A percentile compares a stretch with the other conserved stretches of the same genome.
Evolutionary conservation across 345 rosid species (phyloP).

Genomic region (Heritiera fomes): DNA sequence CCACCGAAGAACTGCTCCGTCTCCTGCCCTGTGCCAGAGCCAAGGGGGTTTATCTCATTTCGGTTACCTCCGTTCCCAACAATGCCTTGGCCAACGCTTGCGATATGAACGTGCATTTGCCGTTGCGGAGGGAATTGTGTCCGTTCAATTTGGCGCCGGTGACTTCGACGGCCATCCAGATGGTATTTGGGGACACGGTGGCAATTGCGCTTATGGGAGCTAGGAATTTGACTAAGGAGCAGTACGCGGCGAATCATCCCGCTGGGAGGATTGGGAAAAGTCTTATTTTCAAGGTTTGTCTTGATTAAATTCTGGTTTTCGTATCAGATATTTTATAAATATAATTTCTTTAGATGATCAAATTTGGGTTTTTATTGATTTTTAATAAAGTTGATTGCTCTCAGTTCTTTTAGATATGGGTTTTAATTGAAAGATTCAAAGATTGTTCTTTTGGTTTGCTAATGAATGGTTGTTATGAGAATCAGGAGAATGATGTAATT

Average conservation of each 20-base stretch:
- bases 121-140: constrained; percentile 83
- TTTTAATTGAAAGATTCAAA: background rate
- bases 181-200: constrained; percentile 98
- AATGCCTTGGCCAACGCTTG: constrained; percentile 63
- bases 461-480: background rate
- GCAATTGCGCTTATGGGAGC: constrained; percentile 96
- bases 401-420: constrained; percentile 1
- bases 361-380: background rate
- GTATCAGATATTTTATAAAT: background rate
- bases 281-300: constrained; percentile 80
- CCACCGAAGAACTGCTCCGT: constrained; percentile 84
- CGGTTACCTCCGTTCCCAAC: constrained; percentile 76
- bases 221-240: constrained; percentile 73
- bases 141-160: constrained; percentile 96
- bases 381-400: background rate
- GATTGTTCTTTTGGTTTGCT: background rate
- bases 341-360: background rate
- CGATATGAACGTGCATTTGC: constrained; percentile 86
- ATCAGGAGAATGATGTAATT: background rate
- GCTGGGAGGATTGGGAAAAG: constrained; percentile 95
- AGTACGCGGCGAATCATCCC: constrained; percentile 91
- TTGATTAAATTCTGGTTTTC: background rate
- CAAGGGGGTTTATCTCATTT: constrained; percentile 65
- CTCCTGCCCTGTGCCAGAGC: constrained; percentile 91
- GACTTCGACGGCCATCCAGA: constrained; percentile 95